A percentile compares a stretch with the other conserved stretches of the same genome.
Evolutionary conservation across 371 early-diverging fungal species (phyloP).

Genomic region (Quaeritorhiza haematococci): DNA sequence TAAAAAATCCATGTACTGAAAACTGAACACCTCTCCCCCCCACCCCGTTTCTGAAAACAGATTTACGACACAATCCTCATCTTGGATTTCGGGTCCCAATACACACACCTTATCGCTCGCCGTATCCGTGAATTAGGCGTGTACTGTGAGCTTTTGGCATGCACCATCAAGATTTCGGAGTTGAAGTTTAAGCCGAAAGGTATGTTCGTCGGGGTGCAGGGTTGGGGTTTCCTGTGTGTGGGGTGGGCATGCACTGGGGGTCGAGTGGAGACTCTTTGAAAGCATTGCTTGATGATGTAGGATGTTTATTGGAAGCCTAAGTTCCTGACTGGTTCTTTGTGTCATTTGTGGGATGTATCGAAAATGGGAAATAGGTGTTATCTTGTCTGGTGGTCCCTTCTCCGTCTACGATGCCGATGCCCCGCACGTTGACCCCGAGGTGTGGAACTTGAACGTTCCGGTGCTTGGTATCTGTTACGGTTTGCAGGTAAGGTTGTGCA

Average conservation of each 20-base stretch:
- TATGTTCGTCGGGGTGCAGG: conserved; percentile 27
- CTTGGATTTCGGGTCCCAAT: conserved; percentile 97
- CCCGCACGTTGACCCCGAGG: conserved; percentile 88
- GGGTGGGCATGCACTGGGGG: neutral
- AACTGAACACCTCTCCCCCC: too few species aligned
- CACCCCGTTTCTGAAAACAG: conserved; percentile 63
- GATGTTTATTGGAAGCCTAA: too few species aligned
- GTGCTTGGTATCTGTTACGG: conserved; percentile 97
- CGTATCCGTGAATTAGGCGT: conserved; percentile 94
- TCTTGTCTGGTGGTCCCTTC: conserved; percentile 94
- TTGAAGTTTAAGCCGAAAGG: conserved; percentile 92
- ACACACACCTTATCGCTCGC: conserved; percentile 94
- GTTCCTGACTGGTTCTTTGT: too few species aligned
- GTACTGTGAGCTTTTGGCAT: conserved; percentile 95
- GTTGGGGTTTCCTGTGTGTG: neutral
- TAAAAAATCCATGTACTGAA: too few species aligned
- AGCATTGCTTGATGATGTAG: too few species aligned
- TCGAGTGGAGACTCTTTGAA: neutral
- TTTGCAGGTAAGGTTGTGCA: conserved; percentile 58
- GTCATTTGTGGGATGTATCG: too few species aligned
- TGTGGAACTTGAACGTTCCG: conserved; percentile 85
- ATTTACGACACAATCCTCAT: conserved; percentile 94
- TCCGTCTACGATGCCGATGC: conserved; percentile 92
- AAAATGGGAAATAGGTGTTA: conserved; percentile 54
- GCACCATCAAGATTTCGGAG: conserved; percentile 90